Conservation (phyloP, 768 basidiomycete species). For the Trametes meyenii region DNA sequence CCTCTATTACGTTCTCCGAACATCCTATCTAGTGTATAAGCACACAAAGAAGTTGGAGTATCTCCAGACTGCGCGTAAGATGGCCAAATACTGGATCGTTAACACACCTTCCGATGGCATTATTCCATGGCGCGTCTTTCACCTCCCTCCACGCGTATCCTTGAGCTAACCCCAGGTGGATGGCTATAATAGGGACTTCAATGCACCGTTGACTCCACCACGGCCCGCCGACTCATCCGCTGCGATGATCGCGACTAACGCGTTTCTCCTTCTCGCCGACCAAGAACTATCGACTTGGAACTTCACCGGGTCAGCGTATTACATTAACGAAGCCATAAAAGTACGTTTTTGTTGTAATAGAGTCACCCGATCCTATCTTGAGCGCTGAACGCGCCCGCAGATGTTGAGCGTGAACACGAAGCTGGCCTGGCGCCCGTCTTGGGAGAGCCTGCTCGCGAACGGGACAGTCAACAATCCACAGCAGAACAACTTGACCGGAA, state of each 20-base stretch:
- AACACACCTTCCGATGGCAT: constrained; percentile 62
- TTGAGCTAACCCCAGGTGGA: background rate
- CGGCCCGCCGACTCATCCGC: constrained; percentile 73
- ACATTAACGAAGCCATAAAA: constrained; percentile 51
- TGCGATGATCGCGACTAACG: constrained; percentile 62
- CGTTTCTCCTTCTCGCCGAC: constrained; percentile 57
- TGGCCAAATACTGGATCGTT: constrained; percentile 63
- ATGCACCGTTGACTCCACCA: constrained; percentile 60
- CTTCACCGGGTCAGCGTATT: constrained; percentile 38
- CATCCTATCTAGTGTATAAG: constrained; percentile 53
- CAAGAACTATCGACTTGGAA: constrained; percentile 40
- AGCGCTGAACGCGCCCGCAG: constrained; percentile 26
- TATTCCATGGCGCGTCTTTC: constrained; percentile 59
- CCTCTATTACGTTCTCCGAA: background rate
- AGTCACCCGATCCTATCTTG: background rate
- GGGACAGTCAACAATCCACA: constrained; percentile 64
- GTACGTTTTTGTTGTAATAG: constrained; percentile 33
- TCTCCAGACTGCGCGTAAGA: constrained; percentile 58
- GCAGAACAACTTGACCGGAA: constrained; percentile 59
- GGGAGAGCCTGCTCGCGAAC: constrained; percentile 67
- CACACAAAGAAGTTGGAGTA: constrained; percentile 53
- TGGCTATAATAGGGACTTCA: constrained; percentile 61
- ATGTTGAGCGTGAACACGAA: constrained; percentile 51
- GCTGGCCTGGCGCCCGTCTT: constrained; percentile 59
- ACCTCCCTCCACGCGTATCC: background rate